Evolutionary conservation across 257 asterid genomes (phyloP), one percentile per base, ranked within the genome.

Genomic region (Solanum bukasovii): DNA sequence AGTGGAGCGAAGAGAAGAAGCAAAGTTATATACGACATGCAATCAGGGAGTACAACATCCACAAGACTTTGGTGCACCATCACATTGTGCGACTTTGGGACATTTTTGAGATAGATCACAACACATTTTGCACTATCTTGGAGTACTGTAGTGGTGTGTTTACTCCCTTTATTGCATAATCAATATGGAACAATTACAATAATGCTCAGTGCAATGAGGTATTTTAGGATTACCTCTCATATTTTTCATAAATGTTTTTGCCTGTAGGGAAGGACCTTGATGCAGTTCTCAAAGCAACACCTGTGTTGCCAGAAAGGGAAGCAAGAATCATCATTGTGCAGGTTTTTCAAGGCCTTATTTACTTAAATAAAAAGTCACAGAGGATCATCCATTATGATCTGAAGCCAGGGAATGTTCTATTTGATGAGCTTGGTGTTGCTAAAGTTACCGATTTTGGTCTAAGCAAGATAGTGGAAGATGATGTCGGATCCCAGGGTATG

Each of bases 1-100:
- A 97, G 90, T 97, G 99, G 99, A 95, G 99, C 87, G 99, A 97
- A 93, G 99, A 96, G 83, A 97, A 96, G 95, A 97, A 97, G 94
- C 99, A 94, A 90, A 96, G 98, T 87, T 97, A 97, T 87, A 92
- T 96, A 90, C 95, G 99, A 5, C 99, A 97, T 91, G 99, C 99
- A 34, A 96, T 97, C 92, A 93, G 99, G 94, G 99, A 97, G 92
- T 97, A 97, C 95, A 96, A 96, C 92, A 96, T 97, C 89, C 99
- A 97, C 89, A 97, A 96, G 92, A 93, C 97, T 20, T 91, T 97
- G 95, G 98, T 93, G 89, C 99, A 97, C 88, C 94, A 92, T 90
- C 94, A 97, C 93, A 97, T 97, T 86, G 99, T 97, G 87, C 99
- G 97, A 75, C 98, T 97, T 84, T 97, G 98, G 99, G 99, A 97